Conservation (phyloP, 2,329 filamentous ascomycete genomes). For the Hymenoscyphus fructigenus region DNA sequence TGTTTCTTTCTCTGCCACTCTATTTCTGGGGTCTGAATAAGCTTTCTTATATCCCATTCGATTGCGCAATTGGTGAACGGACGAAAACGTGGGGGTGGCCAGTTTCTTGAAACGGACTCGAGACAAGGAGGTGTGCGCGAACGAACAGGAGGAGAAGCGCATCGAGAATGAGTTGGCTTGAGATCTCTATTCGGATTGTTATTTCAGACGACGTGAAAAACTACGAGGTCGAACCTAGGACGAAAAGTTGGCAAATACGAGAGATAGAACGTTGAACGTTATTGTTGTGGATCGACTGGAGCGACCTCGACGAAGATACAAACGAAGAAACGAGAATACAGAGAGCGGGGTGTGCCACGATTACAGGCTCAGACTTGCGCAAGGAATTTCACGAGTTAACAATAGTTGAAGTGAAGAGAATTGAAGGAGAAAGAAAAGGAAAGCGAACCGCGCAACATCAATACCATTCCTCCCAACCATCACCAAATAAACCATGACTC, state of each 20-base stretch:
- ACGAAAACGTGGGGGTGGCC: not conserved
- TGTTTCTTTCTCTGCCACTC: not conserved
- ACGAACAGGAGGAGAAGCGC: constrained; percentile 1
- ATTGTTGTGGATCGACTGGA: not conserved
- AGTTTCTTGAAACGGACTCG: not conserved
- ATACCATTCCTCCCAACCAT: not conserved
- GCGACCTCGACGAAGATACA: not conserved
- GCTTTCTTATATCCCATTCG: not conserved
- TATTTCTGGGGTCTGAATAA: not conserved
- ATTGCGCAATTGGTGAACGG: not conserved
- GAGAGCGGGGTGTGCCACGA: not conserved
- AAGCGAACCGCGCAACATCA: not conserved
- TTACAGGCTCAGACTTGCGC: not conserved
- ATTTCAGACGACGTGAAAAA: not conserved
- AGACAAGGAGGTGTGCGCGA: not conserved
- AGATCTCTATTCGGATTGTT: no score
- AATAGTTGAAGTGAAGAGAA: not conserved
- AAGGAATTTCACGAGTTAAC: not conserved
- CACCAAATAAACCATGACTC: constrained; percentile 13
- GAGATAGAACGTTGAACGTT: not conserved
- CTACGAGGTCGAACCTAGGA: not conserved
- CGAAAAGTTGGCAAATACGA: not conserved
- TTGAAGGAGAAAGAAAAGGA: not conserved
- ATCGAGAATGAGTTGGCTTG: not conserved
- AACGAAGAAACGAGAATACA: not conserved